Percentiles rank a stretch among this genome's conserved stretches.
Evolutionary conservation across 139 green algal genomes (phyloP).

Genomic region (Chlamydomonas sp.): DNA sequence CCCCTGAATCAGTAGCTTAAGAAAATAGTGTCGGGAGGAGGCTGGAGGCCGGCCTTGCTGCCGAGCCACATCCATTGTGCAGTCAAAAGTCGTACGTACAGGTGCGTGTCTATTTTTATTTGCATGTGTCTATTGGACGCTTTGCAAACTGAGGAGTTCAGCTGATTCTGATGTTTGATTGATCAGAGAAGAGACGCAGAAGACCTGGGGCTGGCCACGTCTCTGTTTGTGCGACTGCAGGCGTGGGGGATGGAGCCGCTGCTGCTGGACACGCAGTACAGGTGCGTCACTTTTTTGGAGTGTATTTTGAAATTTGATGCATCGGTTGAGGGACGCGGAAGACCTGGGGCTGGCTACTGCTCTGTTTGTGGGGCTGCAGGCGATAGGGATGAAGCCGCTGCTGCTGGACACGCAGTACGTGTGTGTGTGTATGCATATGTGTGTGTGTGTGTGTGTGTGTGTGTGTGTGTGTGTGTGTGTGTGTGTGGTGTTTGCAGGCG

Average conservation of each 20-base stretch:
- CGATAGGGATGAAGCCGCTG: slow-evolving; percentile 30
- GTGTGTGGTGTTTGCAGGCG: slow-evolving; percentile 45
- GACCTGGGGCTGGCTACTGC: slow-evolving; percentile 39
- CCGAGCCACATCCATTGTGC: no score
- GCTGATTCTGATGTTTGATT: no score
- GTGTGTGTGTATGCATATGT: slow-evolving; percentile 15
- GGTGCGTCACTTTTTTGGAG: not conserved
- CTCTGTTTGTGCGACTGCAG: slow-evolving; percentile 58
- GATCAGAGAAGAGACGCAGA: slow-evolving; percentile 54
- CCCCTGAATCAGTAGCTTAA: no score
- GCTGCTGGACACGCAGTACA: slow-evolving; percentile 46
- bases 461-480: no score
- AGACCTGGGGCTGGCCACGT: slow-evolving; percentile 38
- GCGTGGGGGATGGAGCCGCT: slow-evolving; percentile 28
- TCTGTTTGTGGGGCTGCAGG: slow-evolving; percentile 57
- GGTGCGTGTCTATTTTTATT: not conserved
- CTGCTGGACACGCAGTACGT: slow-evolving; percentile 45
- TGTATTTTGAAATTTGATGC: no score
- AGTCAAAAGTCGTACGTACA: no score
- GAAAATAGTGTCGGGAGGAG: no score
- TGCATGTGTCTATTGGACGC: no score
- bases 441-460: slow-evolving; percentile 54
- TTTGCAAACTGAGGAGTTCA: no score
- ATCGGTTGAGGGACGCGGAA: slow-evolving; percentile 43
- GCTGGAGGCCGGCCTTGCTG: no score